These are phyloP conservation scores for Rauvolfia tetraphylla DNA, from an alignment of 257 asterid genomes.

Conservation along the genomic window DNA sequence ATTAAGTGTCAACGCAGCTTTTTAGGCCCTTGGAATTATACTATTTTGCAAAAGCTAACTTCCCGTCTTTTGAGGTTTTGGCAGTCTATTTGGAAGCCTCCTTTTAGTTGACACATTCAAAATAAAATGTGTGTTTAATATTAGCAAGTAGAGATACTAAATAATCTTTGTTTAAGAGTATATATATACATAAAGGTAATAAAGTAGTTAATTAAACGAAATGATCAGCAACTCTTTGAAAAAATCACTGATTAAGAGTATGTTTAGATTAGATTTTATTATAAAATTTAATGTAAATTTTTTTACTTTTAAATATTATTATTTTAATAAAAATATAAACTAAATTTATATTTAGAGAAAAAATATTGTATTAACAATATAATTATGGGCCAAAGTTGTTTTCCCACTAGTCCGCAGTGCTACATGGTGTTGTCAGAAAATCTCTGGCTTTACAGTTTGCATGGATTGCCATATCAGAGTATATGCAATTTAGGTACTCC, in stretches of 20 bases:
- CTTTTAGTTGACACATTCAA: background rate
- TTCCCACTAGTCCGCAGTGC: background rate
- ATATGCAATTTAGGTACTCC: background rate
- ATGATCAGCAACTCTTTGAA: too few species aligned
- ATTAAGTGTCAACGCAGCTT: background rate
- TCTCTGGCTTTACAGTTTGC: background rate
- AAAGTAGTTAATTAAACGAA: background rate
- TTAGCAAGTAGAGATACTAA: too few species aligned
- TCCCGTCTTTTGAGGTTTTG: slow-evolving; percentile 7
- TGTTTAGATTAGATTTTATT: too few species aligned
- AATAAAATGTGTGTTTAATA: too few species aligned
- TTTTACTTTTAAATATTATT: too few species aligned
- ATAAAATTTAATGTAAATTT: too few species aligned
- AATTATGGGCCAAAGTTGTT: background rate
- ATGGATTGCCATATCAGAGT: slow-evolving; percentile 3
- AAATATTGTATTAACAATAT: background rate
- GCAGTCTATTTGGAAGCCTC: background rate
- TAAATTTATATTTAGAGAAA: too few species aligned
- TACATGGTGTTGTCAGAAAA: slow-evolving; percentile 3
- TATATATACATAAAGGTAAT: background rate
- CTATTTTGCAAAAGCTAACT: background rate
- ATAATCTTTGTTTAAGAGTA: too few species aligned
- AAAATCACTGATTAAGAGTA: too few species aligned
- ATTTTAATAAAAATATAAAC: too few species aligned
- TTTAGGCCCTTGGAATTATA: background rate